Evolutionary conservation across 345 rosid species (phyloP), one percentile per base, ranked within the genome.

Genomic region (Rhodamnia argentea): DNA sequence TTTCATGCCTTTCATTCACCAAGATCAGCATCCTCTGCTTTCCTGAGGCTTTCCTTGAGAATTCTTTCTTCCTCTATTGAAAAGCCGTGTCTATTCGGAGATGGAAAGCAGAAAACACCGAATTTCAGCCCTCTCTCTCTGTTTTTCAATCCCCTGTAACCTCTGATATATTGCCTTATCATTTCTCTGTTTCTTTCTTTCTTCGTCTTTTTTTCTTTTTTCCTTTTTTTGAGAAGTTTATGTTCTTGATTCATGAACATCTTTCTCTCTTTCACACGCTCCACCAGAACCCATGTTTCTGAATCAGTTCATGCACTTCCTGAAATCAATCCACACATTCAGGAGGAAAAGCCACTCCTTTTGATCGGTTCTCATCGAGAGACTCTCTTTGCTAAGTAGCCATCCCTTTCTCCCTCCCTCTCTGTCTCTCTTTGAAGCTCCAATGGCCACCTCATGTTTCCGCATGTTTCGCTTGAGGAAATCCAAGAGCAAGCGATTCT

Each of bases 281-380:
- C 87, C 86, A 86, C 52, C 86, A 84, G 58, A 92, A 89, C 92
- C 94, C 95, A 96, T 95, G 99, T 95, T 95, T 92, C 89, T 94
- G 89, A 96, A 97, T 93, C 96, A 92, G 94, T 97, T 96, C 93
- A 95, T 96, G 99, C 98, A 97, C 90, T 97, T 97, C 89, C 89
- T 97, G 55, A 96, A 94, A 93, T 94, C 99, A 84, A 96, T 93
- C 86, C 99, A 96, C 90, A 95, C 98, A 56, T 97, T 96, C 95
- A 96, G 96, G 87, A 92, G 98, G 93, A 93, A 89, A 64, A 89
- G 87, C 47, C n/a, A 52, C 83, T 87, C 86, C 90, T 91, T 92
- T 86, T 90, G 93, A 91, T 89, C 58, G 90, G 89, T 88, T 88
- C 87, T 32, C 10, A 1, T 40, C 78, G 26, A 10, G 78, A 70